Base-by-base conservation (phyloP, 2,329 filamentous ascomycete species). In the Biscogniauxia mediterranea region DNA sequence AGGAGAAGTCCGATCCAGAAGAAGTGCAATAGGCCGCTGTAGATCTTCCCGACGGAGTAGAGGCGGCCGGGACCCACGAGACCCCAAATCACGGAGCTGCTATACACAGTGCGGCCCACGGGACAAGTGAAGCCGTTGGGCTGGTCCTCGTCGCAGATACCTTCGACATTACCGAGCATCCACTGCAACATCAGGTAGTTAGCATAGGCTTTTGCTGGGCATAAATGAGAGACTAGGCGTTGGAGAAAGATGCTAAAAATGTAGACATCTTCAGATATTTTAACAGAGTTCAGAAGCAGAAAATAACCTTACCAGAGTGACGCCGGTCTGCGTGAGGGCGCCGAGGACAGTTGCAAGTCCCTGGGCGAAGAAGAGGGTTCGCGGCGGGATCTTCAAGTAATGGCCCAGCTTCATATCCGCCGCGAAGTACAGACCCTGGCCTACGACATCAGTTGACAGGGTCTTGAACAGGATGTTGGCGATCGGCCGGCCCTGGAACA, bases 401-500 rank as follows among this genome's bases (percentile, higher is more conserved):
- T 82, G 80, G 1, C 76, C 81, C 42, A 83, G 70, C 69, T 83
- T 83, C 76, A 83, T 76, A 64, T 83, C 81, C 63, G 78, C 75
- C 1, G 76, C 74, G 58, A 82, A 83, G 49, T 77, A 79, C 17
- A 81, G 73, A 0, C 76, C 79, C 61, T 82, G 79, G 15, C 77
- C 75, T 1, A 70, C 67, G 8, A 78, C 77, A 60, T 79, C 77
- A 1, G 73, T 76, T 3, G 75, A 77, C 4, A 80, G 67, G 19
- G 75, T 72, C 66, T 80, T 80, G 69, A 79, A 80, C 15, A 78
- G 56, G 25, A 82, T 81, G 62, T 81, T 82, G 38, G 79, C 80
- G 11, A 83, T 69, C 0, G 79, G 79, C 32, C 71, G 73, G 3
- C 80, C 80, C 20, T 78, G 72, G 59, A 81, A 80, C 51, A 79